Evolutionary conservation across 2,329 filamentous ascomycete genomes (phyloP).

Genomic region (Alternaria brassicae): DNA sequence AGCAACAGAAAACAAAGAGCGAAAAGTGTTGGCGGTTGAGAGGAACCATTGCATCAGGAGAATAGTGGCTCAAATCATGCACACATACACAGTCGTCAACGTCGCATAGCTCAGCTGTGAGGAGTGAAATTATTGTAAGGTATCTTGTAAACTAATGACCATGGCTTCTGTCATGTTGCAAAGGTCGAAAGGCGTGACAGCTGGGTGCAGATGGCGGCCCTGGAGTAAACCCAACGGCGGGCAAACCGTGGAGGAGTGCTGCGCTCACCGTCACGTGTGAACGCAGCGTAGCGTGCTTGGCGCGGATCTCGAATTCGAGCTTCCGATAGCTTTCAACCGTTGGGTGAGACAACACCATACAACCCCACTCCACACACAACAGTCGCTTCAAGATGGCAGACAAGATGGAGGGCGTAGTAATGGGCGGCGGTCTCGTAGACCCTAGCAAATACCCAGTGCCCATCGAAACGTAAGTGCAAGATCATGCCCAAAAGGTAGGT

Average conservation of each 20-base stretch:
- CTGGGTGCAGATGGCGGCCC: not conserved
- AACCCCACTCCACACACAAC: constrained; percentile 12
- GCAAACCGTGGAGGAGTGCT: no score
- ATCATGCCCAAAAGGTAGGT: constrained; percentile 23
- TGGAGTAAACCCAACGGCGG: not conserved
- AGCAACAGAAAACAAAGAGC: not conserved
- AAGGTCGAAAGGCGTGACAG: not conserved
- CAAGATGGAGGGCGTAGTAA: constrained; percentile 47
- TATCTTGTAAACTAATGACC: not conserved
- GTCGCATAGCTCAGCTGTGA: not conserved
- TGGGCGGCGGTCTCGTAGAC: constrained; percentile 31
- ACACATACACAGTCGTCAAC: not conserved
- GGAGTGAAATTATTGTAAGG: no score
- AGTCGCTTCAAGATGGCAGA: constrained; percentile 39
- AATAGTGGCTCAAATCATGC: not conserved
- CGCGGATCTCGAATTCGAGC: constrained; percentile 20
- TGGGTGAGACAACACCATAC: constrained; percentile 6
- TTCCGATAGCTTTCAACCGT: constrained; percentile 21
- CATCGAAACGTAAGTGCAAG: constrained; percentile 45
- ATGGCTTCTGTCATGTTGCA: not conserved
- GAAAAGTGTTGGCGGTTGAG: not conserved
- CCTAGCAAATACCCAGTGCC: constrained; percentile 45
- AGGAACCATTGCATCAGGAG: not conserved
- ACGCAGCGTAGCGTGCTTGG: constrained; percentile 20
- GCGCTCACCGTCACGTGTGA: constrained; percentile 16